These are phyloP conservation scores for Beauveria medogensis DNA, from an alignment of 2,329 filamentous ascomycete genomes.

Conservation along the genomic window DNA sequence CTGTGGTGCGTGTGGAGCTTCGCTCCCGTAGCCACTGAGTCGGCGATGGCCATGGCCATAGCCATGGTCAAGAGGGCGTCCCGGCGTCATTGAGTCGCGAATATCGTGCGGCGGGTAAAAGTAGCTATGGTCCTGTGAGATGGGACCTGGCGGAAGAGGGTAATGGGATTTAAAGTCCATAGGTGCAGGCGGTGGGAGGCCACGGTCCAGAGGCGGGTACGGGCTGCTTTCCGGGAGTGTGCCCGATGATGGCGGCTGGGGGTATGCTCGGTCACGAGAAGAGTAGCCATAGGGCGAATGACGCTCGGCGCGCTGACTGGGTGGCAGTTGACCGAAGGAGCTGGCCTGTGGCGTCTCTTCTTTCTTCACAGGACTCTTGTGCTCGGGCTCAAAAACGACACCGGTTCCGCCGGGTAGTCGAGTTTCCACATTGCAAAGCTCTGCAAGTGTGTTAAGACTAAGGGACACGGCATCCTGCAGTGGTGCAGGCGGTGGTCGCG, in stretches of 20 bases:
- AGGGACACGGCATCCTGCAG: slow-evolving; percentile 18
- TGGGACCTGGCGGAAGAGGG: slow-evolving; percentile 13
- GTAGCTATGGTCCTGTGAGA: slow-evolving; percentile 16
- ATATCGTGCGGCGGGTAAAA: slow-evolving; percentile 19
- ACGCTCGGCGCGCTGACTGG: slow-evolving; percentile 6
- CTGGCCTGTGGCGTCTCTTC: slow-evolving; percentile 17
- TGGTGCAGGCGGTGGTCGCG: slow-evolving; percentile 21
- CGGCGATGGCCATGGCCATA: slow-evolving; percentile 24
- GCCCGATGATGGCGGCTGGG: slow-evolving; percentile 8
- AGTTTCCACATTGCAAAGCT: slow-evolving; percentile 26
- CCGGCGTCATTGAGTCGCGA: slow-evolving; percentile 19
- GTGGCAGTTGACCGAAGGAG: neutral
- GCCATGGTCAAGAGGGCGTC: slow-evolving; percentile 24
- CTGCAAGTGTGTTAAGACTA: slow-evolving; percentile 26
- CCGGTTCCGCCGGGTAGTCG: slow-evolving; percentile 17
- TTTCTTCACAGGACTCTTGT: slow-evolving; percentile 13
- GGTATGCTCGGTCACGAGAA: slow-evolving; percentile 6
- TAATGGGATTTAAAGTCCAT: slow-evolving; percentile 21
- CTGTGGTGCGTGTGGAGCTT: slow-evolving; percentile 15
- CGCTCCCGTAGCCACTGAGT: slow-evolving; percentile 23
- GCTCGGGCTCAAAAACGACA: neutral
- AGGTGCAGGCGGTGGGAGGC: slow-evolving; percentile 20
- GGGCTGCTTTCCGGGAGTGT: slow-evolving; percentile 3
- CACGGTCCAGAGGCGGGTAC: slow-evolving; percentile 20
- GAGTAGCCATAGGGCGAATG: slow-evolving; percentile 5